Base-by-base conservation (phyloP, 2,329 filamentous ascomycete species). In the Aphanoascus verrucosus region DNA sequence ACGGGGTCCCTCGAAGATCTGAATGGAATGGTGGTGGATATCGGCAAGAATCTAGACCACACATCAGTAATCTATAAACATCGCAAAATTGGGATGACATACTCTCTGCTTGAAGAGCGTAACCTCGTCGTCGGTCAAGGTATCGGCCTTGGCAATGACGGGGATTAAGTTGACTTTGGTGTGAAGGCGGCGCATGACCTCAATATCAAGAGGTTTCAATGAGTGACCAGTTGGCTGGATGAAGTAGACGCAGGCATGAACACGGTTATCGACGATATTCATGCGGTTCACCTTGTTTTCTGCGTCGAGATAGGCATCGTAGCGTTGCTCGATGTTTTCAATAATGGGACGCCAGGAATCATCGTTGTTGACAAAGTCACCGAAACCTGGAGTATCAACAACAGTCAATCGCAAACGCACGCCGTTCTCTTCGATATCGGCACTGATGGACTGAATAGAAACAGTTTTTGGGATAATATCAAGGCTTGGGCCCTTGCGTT, bases 201-300 rank as follows among this genome's bases (percentile, higher is more conserved):
- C 93, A 61, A 98, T 95, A 68, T 98, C 93, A 60, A 98, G 79
- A 59, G 93, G 93, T 84, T 98, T 98, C 67, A 98, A 78, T 34
- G 93, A 94, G 79, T 98, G 93, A 57, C 93, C 93, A 32, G 93
- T 98, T 61, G 93, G 93, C 77, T 98, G 91, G 65, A 98, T 96
- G 78, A 98, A 98, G 82, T 96, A 98, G 59, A 98, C 93, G 66
- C 94, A 97, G 54, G 93, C 93, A 67, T 98, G 93, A 59, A 98
- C 94, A 65, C 93, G 87, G 80, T 97, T 98, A 77, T 98, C 93
- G 59, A 98, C 86, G 72, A 97, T 97, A 81, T 98, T 98, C 84
- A 96, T 95, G 66, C 93, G 88, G 80, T 98, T 98, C 71, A 98
- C 89, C 82, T 97, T 98, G 83, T 98, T 98, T 81, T 98, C 93